Evolutionary conservation across 768 basidiomycete species (phyloP), one percentile per base, ranked within the genome.

Genomic region (Fistulinella prunicolor): DNA sequence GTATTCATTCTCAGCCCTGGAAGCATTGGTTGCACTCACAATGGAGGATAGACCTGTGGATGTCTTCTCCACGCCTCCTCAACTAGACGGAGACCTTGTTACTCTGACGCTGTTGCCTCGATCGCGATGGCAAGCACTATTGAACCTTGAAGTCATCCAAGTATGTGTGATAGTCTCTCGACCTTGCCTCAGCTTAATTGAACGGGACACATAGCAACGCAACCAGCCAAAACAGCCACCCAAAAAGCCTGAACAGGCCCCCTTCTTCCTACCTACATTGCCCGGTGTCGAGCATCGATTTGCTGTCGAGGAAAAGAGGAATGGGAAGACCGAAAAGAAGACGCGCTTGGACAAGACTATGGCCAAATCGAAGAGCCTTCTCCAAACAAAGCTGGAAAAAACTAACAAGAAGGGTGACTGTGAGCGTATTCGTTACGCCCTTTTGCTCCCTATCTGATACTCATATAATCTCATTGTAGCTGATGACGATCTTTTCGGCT

Each of bases 191-290:
- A 16, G 36, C 30, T 34, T 42, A 10, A 35, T 21, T 38, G 28
- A 28, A 30, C 8, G 24, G 39, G 26, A 20, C 36, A 35, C 14
- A 42, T 40, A 95, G 87, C 86, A 89, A 78, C 85, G 96, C 46
- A 98, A 98, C 66, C 96, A 94, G 73, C 94, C 96, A 12, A 93
- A 88, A 67, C 94, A 96, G 54, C 82, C 94, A 0, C 93, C 94
- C 7, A 97, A 98, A 68, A 88, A 86, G 21, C 91, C 92, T 12
- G 95, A 97, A 69, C 81, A 91, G 50, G 95, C 94, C 1, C 96
- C 96, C 0, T 99, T 99, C 75, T 99, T 98, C 76, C 73, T 99
- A 14, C 96, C 95, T 19, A 92, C 94, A 1, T 69, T 97, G 10
- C 86, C 89, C 4, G 95, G 94, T 10, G 80, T 93, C 10, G 91